A percentile compares a stretch with the other conserved stretches of the same genome.
Conservation (phyloP, 2,329 filamentous ascomycete species). For the Botrytis fragariae region DNA sequence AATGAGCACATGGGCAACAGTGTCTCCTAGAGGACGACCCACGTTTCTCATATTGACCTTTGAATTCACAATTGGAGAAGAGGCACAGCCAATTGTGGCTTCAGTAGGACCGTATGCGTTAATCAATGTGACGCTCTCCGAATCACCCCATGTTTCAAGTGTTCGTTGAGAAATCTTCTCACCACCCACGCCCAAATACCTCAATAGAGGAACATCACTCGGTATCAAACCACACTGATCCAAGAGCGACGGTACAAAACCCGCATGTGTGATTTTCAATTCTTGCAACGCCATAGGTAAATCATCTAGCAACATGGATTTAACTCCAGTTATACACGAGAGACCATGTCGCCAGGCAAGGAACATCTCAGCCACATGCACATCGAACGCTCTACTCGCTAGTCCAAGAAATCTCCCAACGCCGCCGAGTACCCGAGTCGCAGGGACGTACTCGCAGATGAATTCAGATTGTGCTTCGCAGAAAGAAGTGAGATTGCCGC, state of each 20-base stretch:
- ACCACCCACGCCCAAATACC: constrained; percentile 4
- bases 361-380: constrained; percentile 37
- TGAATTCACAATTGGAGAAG: neutral
- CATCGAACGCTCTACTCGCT: constrained; percentile 40
- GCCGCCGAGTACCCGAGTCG: constrained; percentile 4
- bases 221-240: constrained; percentile 11
- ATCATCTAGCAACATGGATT: constrained; percentile 12
- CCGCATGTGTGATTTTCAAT: constrained; percentile 8
- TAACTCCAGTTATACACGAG: constrained; percentile 31
- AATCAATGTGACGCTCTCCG: constrained; percentile 1
- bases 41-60: constrained; percentile 7
- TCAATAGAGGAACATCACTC: constrained; percentile 7
- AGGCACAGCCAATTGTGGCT: constrained; percentile 8
- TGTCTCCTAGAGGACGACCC: constrained; percentile 8
- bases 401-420: constrained; percentile 39
- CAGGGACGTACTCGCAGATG: neutral
- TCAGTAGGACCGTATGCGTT: constrained; percentile 18
- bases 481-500: constrained; percentile 11
- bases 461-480: constrained; percentile 10
- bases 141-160: constrained; percentile 9
- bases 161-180: constrained; percentile 10
- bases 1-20: constrained; percentile 10
- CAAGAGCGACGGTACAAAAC: constrained; percentile 11
- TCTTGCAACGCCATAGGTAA: constrained; percentile 9
- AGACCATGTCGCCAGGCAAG: constrained; percentile 37